Evolutionary conservation across 2,329 filamentous ascomycete genomes (phyloP).

Genomic region (Penicillium verrucosum): DNA sequence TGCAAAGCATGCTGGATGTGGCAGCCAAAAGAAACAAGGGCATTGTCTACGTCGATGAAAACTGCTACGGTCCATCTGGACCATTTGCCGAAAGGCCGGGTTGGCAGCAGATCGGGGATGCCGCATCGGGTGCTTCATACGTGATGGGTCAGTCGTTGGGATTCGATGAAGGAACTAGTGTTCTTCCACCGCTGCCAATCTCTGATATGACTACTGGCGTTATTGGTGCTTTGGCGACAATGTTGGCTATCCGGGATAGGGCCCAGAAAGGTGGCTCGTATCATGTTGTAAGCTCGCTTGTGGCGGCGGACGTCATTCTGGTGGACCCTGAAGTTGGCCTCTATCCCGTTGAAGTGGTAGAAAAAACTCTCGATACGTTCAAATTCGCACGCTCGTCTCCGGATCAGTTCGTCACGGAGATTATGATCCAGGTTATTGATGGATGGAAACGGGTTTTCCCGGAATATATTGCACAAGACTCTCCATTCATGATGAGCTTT

Average conservation of each 20-base stretch:
- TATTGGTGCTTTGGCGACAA: slow-evolving; percentile 13
- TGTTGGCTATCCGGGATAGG: slow-evolving; percentile 17
- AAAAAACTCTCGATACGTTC: slow-evolving; percentile 10
- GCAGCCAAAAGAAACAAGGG: slow-evolving; percentile 43
- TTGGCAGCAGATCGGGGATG: slow-evolving; percentile 54
- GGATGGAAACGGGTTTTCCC: slow-evolving; percentile 15
- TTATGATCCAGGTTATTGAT: slow-evolving; percentile 12
- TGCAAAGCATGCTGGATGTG: slow-evolving; percentile 41
- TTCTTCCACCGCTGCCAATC: slow-evolving; percentile 21
- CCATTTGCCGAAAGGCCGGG: slow-evolving; percentile 47
- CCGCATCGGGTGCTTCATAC: slow-evolving; percentile 39
- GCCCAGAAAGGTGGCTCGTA: slow-evolving; percentile 17
- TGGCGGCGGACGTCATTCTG: slow-evolving; percentile 30
- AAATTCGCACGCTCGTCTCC: slow-evolving; percentile 9
- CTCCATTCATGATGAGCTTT: slow-evolving; percentile 16
- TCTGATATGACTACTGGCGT: slow-evolving; percentile 27
- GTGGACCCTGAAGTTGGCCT: slow-evolving; percentile 34
- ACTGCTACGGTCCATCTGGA: slow-evolving; percentile 52
- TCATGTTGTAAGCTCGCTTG: slow-evolving; percentile 29
- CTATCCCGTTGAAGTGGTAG: slow-evolving; percentile 18
- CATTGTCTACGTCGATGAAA: slow-evolving; percentile 50
- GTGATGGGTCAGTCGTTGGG: slow-evolving; percentile 36
- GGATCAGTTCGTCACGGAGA: slow-evolving; percentile 18
- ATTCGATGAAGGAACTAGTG: slow-evolving; percentile 12
- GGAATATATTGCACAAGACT: slow-evolving; percentile 15